A percentile compares a stretch with the other conserved stretches of the same genome.
Conservation (phyloP, 2,329 filamentous ascomycete species). For the Acrocalymma vagum region DNA sequence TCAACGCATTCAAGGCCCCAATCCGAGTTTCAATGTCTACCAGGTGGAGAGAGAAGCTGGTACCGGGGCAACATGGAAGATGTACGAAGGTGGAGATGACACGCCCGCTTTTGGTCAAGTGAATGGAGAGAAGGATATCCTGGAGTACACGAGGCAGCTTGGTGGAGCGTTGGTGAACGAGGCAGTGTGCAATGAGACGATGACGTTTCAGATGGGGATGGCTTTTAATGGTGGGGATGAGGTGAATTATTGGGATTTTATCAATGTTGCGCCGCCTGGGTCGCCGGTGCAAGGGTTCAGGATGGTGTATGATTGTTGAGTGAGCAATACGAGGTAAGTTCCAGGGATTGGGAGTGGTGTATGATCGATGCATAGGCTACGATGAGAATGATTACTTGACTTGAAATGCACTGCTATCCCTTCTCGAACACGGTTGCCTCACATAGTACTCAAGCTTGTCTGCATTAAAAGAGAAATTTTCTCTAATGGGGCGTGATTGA, state of each 20-base stretch:
- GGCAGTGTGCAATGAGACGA: conserved; percentile 31
- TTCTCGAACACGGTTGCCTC: no score
- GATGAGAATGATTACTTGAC: no score
- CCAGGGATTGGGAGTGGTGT: no score
- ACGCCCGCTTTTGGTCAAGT: conserved; percentile 26
- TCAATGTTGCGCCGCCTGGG: conserved; percentile 29
- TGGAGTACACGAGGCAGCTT: conserved; percentile 19
- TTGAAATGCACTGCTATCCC: no score
- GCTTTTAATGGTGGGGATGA: conserved; percentile 20
- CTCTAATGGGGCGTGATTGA: no score
- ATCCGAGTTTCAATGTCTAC: conserved; percentile 35
- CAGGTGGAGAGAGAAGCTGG: conserved; percentile 25
- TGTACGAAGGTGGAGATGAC: conserved; percentile 21
- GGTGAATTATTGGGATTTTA: conserved; percentile 40
- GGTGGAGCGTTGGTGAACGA: conserved; percentile 25
- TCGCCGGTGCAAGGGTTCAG: conserved; percentile 37
- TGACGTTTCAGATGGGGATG: conserved; percentile 42
- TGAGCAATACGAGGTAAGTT: no score
- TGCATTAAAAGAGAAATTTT: no score
- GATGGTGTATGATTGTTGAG: conserved; percentile 34
- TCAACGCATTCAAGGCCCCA: conserved; percentile 23
- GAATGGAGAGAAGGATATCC: conserved; percentile 27
- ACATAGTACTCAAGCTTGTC: no score
- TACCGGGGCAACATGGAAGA: conserved; percentile 28
- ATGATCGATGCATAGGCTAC: no score